Evolutionary conservation across 192 early-diverging fungal genomes (phyloP).

Genomic region (Linnemannia zychae): DNA sequence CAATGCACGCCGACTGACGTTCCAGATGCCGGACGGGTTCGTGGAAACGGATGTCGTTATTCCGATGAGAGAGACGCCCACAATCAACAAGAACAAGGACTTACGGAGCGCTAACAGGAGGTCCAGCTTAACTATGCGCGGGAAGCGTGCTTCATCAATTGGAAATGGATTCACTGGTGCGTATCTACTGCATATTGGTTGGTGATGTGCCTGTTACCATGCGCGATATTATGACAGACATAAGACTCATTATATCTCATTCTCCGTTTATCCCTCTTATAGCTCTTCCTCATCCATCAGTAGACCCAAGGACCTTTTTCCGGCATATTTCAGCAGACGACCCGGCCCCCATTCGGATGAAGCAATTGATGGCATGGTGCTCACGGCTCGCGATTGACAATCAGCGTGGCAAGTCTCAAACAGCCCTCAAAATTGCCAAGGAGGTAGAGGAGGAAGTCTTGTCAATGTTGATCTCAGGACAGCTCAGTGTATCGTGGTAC

Average conservation of each 20-base stretch:
- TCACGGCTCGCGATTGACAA: constrained; percentile 34
- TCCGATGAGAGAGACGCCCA: constrained; percentile 53
- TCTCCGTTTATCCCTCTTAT: not conserved
- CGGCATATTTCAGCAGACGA: constrained; percentile 51
- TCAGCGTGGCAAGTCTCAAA: constrained; percentile 16
- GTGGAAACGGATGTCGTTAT: constrained; percentile 31
- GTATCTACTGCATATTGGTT: not conserved
- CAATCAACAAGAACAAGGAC: constrained; percentile 51
- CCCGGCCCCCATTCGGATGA: constrained; percentile 47
- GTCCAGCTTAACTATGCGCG: constrained; percentile 43
- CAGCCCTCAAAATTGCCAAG: constrained; percentile 34
- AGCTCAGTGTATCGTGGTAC: constrained; percentile 47
- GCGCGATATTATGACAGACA: no score
- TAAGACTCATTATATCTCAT: not conserved
- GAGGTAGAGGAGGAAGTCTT: constrained; percentile 42
- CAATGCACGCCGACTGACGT: not conserved
- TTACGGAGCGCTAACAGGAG: constrained; percentile 35
- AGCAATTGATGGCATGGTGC: constrained; percentile 52
- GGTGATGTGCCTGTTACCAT: not conserved
- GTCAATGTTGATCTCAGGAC: constrained; percentile 15
- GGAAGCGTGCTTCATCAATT: constrained; percentile 49
- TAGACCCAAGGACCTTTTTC: constrained; percentile 43
- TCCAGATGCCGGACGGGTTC: not conserved
- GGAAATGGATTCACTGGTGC: constrained; percentile 48
- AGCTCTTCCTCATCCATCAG: constrained; percentile 46